These are phyloP conservation scores for Backusella psychrophila DNA, from an alignment of 192 early-diverging fungal genomes.

Conservation along the genomic window DNA sequence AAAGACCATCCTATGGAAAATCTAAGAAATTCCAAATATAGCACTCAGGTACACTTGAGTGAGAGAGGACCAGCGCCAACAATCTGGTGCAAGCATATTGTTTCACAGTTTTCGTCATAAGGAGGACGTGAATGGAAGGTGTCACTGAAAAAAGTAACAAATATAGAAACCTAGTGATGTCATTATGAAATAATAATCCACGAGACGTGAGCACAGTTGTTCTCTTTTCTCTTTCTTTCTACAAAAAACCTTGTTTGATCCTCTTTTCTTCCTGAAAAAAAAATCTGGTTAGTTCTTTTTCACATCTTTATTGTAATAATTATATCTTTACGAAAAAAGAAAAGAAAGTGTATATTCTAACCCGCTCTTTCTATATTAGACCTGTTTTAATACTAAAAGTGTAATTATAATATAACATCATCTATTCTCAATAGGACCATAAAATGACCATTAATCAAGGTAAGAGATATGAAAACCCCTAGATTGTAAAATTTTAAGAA, in stretches of 20 bases:
- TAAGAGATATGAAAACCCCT: neutral
- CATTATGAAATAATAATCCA: constrained; percentile 1
- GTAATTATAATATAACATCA: neutral
- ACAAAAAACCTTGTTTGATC: neutral
- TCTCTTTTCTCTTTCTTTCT: neutral
- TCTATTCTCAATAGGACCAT: neutral
- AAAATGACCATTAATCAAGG: neutral
- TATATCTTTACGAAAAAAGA: too few species aligned
- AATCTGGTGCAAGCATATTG: neutral
- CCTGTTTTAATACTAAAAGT: neutral
- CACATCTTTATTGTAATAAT: neutral
- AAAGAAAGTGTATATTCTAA: neutral
- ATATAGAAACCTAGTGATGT: neutral
- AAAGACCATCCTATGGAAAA: neutral
- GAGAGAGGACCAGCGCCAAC: neutral
- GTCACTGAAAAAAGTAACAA: neutral
- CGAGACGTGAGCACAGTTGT: neutral
- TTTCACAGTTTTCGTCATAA: constrained; percentile 7
- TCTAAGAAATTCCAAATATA: neutral
- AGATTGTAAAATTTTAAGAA: neutral
- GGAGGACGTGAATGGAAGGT: neutral
- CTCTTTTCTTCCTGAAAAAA: neutral
- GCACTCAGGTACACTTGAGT: neutral
- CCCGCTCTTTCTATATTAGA: neutral
- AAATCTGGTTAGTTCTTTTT: neutral